Base-by-base conservation (phyloP, 139 green algal genomes). In the Haematococcus lacustris region DNA sequence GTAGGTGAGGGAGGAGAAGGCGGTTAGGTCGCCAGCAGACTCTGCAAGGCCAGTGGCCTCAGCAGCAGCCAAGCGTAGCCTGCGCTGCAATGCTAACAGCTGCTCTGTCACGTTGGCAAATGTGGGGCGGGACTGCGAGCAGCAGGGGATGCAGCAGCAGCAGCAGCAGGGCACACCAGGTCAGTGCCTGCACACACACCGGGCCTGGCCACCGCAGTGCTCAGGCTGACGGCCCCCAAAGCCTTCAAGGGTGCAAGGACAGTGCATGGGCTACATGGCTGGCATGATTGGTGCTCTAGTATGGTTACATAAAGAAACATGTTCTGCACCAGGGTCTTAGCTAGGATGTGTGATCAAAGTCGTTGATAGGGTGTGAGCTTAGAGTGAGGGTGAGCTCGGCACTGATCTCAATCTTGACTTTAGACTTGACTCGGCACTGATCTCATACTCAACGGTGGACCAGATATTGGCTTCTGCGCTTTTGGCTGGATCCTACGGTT, bases 31-130 rank as follows among this genome's bases (percentile, higher is more conserved):
- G n/a, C n/a, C n/a, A n/a, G n/a, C n/a, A n/a, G n/a, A n/a, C n/a
- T n/a, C n/a, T n/a, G n/a, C n/a, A n/a, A n/a, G n/a, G n/a, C n/a
- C n/a, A n/a, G n/a, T n/a, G n/a, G n/a, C n/a, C n/a, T n/a, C n/a
- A n/a, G n/a, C n/a, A n/a, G n/a, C n/a, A n/a, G n/a, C n/a, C n/a
- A n/a, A n/a, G n/a, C n/a, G n/a, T n/a, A n/a, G n/a, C n/a, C n/a
- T n/a, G n/a, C n/a, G 63, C 63, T 69, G 63, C 63, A 69, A 51
- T 35, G 63, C 35, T 26, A 69, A 37, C 35, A 69, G 63, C 7
- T 39, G 35, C 63, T 69, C 63, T 7, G 51, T 37, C 4, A 69
- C 37, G 37, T n/a, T 50, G 38, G 51, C 50, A 21, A 69, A 51
- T 21, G 37, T 69, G 35, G 63, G 63, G 6, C 63, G 63, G 37